Evolutionary conservation across 768 basidiomycete species (phyloP), one percentile per base, ranked within the genome.

Genomic region (Ephemerocybe angulata): DNA sequence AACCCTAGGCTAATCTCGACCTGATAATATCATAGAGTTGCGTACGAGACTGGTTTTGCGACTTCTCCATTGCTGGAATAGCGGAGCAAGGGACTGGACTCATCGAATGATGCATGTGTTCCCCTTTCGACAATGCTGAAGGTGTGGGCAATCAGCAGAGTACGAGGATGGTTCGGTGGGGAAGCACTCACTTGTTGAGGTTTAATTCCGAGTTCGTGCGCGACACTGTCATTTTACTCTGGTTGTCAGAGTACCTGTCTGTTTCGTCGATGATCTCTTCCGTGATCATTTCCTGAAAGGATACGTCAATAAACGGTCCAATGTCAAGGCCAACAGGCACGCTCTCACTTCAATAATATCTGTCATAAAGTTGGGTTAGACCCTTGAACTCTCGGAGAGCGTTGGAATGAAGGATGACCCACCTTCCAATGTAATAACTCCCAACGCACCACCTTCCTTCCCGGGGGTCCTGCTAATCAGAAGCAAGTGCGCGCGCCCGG

Each of bases 211-310:
- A 80, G 12, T 85, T 90, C 10, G 86, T 87, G 56, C 93, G 77
- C 58, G 80, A 85, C 0, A 89, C 93, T 6, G 77, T 74, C 55
- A 78, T 79, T 64, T 93, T 94, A 50, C 84, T 86, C 46, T 85
- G 84, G 64, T 95, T 97, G 60, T 93, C 90, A 60, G 90, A 85
- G 62, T 88, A 95, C 28, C 85, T 79, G 70, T 97, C 94, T 2
- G 93, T 96, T 70, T 97, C 94, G 62, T 96, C 94, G 35, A 96
- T 88, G 52, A 97, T 96, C 67, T 97, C 95, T 71, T 96, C 93
- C 0, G 89, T 87, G 19, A 97, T 91, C 59, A 98, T 97, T 79
- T 96, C 94, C 81, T 91, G 48, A 49, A 24, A 11, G 50, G 4
- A 50, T 17, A 12, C 10, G 24, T 27, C 27, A 27, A 19, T 43